Percentiles rank a stretch among this genome's conserved stretches.
phyloP scores from a whole-genome alignment of 2,329 filamentous ascomycete genomes.

The Drechslerella dactyloides region DNA sequence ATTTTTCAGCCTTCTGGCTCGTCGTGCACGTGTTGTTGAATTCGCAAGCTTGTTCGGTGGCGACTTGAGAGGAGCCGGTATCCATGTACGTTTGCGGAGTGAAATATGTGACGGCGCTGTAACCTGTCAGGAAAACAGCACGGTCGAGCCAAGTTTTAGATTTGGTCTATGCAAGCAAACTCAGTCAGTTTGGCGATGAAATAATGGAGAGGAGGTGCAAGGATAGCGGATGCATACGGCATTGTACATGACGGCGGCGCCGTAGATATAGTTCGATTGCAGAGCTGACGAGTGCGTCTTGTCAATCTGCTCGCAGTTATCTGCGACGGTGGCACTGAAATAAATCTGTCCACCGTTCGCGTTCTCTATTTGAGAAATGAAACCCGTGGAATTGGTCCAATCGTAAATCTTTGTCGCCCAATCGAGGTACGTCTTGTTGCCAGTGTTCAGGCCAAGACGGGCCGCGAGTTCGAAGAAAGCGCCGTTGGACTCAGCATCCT shows the following conservation, averaged over 20 bases:
- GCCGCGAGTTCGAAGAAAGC: conserved; percentile 74
- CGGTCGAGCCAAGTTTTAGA: conserved; percentile 21
- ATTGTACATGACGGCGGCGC: conserved; percentile 69
- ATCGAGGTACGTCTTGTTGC: conserved; percentile 77
- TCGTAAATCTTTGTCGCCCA: conserved; percentile 77
- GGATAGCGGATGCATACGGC: conserved; percentile 58
- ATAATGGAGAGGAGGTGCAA: background rate
- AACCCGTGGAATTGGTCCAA: conserved; percentile 66
- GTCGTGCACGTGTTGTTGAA: conserved; percentile 62
- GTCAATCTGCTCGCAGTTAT: conserved; percentile 65
- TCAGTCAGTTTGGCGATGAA: background rate
- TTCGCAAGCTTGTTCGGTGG: conserved; percentile 73
- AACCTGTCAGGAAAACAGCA: background rate
- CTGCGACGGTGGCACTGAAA: conserved; percentile 55
- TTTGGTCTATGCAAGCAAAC: conserved; percentile 17
- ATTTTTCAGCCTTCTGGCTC: conserved; percentile 72
- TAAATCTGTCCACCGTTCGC: conserved; percentile 64
- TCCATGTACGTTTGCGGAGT: conserved; percentile 57
- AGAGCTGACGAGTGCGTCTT: conserved; percentile 69
- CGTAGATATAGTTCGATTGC: conserved; percentile 70
- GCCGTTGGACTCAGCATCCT: conserved; percentile 72
- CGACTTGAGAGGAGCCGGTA: conserved; percentile 59
- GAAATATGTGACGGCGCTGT: conserved; percentile 21
- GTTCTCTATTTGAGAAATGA: conserved; percentile 65
- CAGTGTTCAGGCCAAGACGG: conserved; percentile 76